phyloP scores from a whole-genome alignment of 805 yeast genomes.

The Vanderwaltozyma polyspora region DNA sequence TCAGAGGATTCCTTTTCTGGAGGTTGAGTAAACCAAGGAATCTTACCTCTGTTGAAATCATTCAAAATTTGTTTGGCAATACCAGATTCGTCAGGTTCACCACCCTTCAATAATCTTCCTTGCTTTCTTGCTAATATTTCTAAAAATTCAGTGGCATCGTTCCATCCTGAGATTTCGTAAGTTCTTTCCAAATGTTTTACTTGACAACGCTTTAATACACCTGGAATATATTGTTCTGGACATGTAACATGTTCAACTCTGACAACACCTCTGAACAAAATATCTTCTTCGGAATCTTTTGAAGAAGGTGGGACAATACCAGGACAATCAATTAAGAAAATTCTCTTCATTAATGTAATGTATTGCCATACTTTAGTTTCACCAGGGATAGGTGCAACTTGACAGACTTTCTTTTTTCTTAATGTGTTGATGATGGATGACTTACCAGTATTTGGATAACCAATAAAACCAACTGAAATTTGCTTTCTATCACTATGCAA shows the following conservation, averaged over 20 bases:
- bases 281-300: constrained; percentile 84
- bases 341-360: constrained; percentile 91
- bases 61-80: constrained; percentile 82
- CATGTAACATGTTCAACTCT: constrained; percentile 95
- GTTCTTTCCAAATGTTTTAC: constrained; percentile 88
- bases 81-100: constrained; percentile 94
- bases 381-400: constrained; percentile 97
- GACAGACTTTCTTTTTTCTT: constrained; percentile 90
- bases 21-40: constrained; percentile 96
- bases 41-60: constrained; percentile 93
- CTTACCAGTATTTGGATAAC: constrained; percentile 97
- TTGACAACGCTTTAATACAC: constrained; percentile 73
- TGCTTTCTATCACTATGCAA: constrained; percentile 89
- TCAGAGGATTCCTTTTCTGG: constrained; percentile 60
- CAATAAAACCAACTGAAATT: constrained; percentile 93
- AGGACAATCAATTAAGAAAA: constrained; percentile 93
- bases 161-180: constrained; percentile 90
- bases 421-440: constrained; percentile 91
- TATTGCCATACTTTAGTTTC: constrained; percentile 99
- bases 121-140: constrained; percentile 86
- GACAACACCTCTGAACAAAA: constrained; percentile 91
- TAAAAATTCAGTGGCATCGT: constrained; percentile 62
- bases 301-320: constrained; percentile 96
- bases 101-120: constrained; percentile 90
- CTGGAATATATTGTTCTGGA: constrained; percentile 93